Percentiles rank a stretch among this genome's conserved stretches.
Evolutionary conservation across 1,284 basidiomycete species (phyloP).

Genomic region (Ustilago trichophora): DNA sequence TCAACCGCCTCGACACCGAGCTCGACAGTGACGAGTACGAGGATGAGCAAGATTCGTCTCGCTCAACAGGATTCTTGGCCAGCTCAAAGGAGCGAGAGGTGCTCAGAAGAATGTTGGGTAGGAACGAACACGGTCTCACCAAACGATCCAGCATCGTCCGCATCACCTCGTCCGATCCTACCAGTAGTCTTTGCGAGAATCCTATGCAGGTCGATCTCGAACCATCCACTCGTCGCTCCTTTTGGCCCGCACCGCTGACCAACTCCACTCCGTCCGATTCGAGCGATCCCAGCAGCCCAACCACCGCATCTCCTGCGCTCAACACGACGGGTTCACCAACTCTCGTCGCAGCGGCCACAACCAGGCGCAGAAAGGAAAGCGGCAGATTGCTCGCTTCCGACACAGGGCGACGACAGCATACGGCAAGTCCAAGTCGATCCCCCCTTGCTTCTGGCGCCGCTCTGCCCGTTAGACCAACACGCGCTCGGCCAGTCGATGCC

Average conservation of each 20-base stretch:
- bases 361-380: conserved; percentile 17
- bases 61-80: conserved; percentile 18
- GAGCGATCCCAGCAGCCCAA: conserved; percentile 5
- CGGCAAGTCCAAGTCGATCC: conserved; percentile 28
- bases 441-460: not conserved
- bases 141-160: conserved; percentile 42
- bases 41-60: conserved; percentile 31
- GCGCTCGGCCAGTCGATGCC: conserved; percentile 17
- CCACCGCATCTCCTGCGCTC: not conserved
- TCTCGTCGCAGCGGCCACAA: not conserved
- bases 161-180: conserved; percentile 58
- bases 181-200: conserved; percentile 45
- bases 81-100: conserved; percentile 31
- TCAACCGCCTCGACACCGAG: conserved; percentile 16
- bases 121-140: conserved; percentile 6
- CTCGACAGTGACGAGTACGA: conserved; percentile 47
- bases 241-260: conserved; percentile 28
- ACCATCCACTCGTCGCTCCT: conserved; percentile 11
- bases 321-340: conserved; percentile 4
- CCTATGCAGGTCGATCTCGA: conserved; percentile 58
- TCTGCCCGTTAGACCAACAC: conserved; percentile 6
- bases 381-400: conserved; percentile 6
- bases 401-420: conserved; percentile 12
- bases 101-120: conserved; percentile 14
- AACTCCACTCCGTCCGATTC: conserved; percentile 4